phyloP scores from a whole-genome alignment of 2,329 filamentous ascomycete species.

The Cladobotryum protrusum region DNA sequence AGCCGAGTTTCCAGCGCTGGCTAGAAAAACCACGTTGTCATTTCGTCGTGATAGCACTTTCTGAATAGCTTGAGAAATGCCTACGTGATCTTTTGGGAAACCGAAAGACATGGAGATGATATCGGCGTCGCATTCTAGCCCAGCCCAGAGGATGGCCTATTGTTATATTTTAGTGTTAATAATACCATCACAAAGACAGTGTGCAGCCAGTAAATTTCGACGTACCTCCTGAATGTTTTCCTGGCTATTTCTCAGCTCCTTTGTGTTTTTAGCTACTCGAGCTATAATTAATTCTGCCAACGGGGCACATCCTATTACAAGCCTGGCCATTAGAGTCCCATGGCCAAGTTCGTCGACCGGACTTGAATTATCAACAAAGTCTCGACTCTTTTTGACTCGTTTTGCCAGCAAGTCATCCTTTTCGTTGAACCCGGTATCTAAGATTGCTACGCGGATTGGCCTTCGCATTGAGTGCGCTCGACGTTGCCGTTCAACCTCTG shows the following conservation, averaged over 20 bases:
- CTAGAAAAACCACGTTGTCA: slow-evolving; percentile 3
- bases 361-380: not conserved
- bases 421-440: not conserved
- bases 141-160: slow-evolving; percentile 19
- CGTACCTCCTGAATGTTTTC: not conserved
- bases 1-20: not conserved
- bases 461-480: not conserved
- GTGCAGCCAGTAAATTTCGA: not conserved
- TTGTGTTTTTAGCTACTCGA: not conserved
- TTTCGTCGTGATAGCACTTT: too few species aligned
- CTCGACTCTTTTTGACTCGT: not conserved
- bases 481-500: not conserved
- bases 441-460: not conserved
- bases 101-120: slow-evolving; percentile 24
- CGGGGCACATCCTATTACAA: not conserved
- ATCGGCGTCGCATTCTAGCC: slow-evolving; percentile 14
- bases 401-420: not conserved
- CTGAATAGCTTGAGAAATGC: too few species aligned
- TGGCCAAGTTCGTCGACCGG: not conserved
- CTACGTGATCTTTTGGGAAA: slow-evolving; percentile 7
- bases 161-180: too few species aligned
- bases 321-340: not conserved
- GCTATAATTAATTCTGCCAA: not conserved
- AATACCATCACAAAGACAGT: too few species aligned
- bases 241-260: not conserved